Evolutionary conservation across 2,329 filamentous ascomycete species (phyloP).

Genomic region (Shiraia sp.): DNA sequence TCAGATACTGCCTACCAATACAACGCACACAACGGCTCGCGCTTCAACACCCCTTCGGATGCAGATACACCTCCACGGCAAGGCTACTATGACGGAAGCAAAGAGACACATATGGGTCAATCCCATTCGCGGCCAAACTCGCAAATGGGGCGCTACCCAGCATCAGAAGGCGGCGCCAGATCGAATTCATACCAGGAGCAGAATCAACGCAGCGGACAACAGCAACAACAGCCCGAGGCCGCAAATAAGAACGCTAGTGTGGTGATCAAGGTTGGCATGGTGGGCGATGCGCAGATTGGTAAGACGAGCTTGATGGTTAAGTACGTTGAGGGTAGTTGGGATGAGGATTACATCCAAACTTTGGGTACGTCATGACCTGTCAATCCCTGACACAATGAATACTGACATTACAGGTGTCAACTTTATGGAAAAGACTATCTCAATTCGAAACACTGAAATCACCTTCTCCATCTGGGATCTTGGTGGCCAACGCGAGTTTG

Average conservation of each 20-base stretch:
- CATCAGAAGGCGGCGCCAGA: conserved; percentile 48
- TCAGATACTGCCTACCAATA: conserved; percentile 54
- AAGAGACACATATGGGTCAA: conserved; percentile 42
- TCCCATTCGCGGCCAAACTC: conserved; percentile 54
- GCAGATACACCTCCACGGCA: conserved; percentile 49
- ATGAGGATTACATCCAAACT: conserved; percentile 99
- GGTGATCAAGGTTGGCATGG: conserved; percentile 99
- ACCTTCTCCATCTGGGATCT: conserved; percentile 99
- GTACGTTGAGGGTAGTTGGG: conserved; percentile 98
- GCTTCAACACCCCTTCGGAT: conserved; percentile 53
- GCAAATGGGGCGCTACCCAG: conserved; percentile 52
- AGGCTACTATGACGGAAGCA: conserved; percentile 36
- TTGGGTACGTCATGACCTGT: conserved; percentile 61
- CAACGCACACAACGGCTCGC: conserved; percentile 40
- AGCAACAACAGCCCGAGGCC: conserved; percentile 36
- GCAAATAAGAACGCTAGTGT: conserved; percentile 65
- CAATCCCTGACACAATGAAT: not conserved
- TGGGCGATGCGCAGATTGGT: conserved; percentile 97
- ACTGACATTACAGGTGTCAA: conserved; percentile 72
- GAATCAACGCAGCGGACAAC: conserved; percentile 48
- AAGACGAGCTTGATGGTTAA: conserved; percentile 99
- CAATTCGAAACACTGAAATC: conserved; percentile 98
- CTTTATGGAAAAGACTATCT: conserved; percentile 99
- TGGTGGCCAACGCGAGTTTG: conserved; percentile 96
- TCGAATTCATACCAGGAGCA: conserved; percentile 53